Conservation (phyloP, 495 filamentous ascomycete genomes). For the Penicillium flavigenum region DNA sequence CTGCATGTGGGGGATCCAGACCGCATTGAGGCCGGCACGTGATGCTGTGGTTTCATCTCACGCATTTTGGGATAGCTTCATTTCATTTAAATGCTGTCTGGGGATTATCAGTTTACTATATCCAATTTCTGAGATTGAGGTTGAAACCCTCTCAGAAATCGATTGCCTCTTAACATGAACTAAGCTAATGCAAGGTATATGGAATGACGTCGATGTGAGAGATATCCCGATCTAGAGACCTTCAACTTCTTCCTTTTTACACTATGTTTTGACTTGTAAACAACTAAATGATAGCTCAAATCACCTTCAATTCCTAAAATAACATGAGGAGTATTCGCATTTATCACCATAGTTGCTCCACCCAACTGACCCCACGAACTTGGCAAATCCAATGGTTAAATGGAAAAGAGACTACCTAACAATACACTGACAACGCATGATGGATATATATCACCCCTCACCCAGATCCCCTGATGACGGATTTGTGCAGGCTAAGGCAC, state of each 20-base stretch:
- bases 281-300: not conserved
- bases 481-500: too few relatives aligned
- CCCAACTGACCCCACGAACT: not conserved
- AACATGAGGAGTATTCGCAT: not conserved
- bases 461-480: too few relatives aligned
- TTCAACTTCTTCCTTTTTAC: not conserved
- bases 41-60: conserved; percentile 1
- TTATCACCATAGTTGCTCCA: not conserved
- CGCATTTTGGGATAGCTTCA: conserved; percentile 9
- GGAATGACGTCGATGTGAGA: conserved; percentile 5
- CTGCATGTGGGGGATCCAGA: conserved; percentile 16
- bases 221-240: not conserved
- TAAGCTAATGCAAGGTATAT: not conserved
- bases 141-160: not conserved
- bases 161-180: not conserved
- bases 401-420: not conserved
- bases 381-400: not conserved
- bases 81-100: not conserved
- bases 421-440: not conserved
- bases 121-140: not conserved
- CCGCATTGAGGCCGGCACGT: conserved; percentile 7
- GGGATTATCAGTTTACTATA: not conserved
- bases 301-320: not conserved
- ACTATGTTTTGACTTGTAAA: not conserved
- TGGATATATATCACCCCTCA: too few relatives aligned